Evolutionary conservation across 2,329 filamentous ascomycete species (phyloP).

Genomic region (Stenocarpella maydis): DNA sequence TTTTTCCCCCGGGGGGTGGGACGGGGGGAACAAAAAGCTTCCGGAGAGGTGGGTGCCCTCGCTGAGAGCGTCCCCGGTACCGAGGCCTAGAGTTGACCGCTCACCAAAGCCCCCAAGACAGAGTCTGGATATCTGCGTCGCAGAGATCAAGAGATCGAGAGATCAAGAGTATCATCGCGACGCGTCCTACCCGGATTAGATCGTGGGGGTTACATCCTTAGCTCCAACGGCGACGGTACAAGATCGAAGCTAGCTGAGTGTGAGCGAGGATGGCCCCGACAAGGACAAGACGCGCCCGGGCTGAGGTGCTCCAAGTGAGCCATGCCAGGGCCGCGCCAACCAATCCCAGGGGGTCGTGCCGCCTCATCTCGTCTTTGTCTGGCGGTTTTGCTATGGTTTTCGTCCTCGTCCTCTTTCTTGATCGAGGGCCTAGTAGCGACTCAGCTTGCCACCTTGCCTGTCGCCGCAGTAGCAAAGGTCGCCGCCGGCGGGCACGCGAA

Average conservation of each 20-base stretch:
- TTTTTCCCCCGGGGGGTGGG: too few relatives aligned
- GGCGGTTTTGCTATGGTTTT: background rate
- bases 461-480: background rate
- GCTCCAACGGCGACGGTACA: constrained; percentile 26
- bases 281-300: background rate
- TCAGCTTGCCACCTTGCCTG: background rate
- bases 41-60: background rate
- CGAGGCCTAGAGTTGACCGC: background rate
- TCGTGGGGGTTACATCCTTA: constrained; percentile 23
- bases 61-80: background rate
- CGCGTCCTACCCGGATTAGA: constrained; percentile 10
- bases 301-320: constrained; percentile 29
- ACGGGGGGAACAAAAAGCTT: background rate
- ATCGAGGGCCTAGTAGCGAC: background rate
- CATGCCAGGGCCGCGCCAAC: background rate
- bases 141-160: background rate
- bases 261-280: constrained; percentile 31
- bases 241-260: constrained; percentile 25
- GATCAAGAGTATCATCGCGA: constrained; percentile 11
- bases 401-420: background rate
- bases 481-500: background rate
- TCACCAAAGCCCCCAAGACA: background rate
- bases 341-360: background rate
- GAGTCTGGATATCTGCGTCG: too few relatives aligned
- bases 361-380: constrained; percentile 13